Base-by-base conservation (phyloP, 2,329 filamentous ascomycete genomes). In the Neonectria hederae region DNA sequence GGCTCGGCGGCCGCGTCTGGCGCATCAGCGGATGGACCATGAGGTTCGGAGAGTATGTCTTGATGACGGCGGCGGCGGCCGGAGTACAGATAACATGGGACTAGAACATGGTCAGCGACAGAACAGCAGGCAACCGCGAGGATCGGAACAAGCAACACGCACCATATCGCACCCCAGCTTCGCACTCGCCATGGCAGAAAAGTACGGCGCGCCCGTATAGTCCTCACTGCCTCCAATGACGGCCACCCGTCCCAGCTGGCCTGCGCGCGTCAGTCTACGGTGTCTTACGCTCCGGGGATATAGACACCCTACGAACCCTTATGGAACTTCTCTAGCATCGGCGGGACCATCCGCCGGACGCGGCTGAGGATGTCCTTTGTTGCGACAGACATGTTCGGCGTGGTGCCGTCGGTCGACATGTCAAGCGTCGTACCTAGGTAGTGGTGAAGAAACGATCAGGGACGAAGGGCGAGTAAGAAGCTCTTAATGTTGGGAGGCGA, bases 21-120 rank as follows among this genome's bases (percentile, higher is more conserved):
- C 93, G 92, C 89, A 99, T 95, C 70, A 97, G 87, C 1, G 96
- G 96, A 79, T 98, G 96, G 11, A 99, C 96, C 95, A 99, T 99
- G 28, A 99, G 85, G 78, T 98, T 97, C 3, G 96, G 96, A 21
- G 94, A 97, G 83, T 98, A 99, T 4, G 93, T 93, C 83, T 99
- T 99, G 81, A 99, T 97, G 40, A 97, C 94, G 74, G 88, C 85
- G 51, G 87, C 93, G 3, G 96, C 96, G 59, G 87, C 91, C 10
- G 92, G 93, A 65, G 97, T 97, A 83, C 96, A 99, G 76, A 99
- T 97, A 67, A 99, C 91, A 81, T 97, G 95, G 68, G 91, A 93
- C 93, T 93, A 38, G 40, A 5, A 19, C 38, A 11, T 32, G 28
- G 21, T 72, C 17, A 69, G 63, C 43, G 3, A 30, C 7, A 22